phyloP scores from a whole-genome alignment of 2,329 filamentous ascomycete genomes.

The Fusarium abutilonis region DNA sequence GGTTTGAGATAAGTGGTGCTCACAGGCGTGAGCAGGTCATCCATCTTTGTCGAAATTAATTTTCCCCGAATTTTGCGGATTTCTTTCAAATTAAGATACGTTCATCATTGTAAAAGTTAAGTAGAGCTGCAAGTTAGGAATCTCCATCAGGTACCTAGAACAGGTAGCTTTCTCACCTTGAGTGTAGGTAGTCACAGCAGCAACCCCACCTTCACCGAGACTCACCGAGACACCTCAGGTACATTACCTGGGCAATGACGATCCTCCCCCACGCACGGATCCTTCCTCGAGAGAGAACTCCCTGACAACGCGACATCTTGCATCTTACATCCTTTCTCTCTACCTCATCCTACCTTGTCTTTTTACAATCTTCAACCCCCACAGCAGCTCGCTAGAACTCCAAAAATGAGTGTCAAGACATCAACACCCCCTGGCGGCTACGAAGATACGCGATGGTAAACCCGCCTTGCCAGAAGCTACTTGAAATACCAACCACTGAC shows the following conservation, averaged over 20 bases:
- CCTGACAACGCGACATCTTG: slow-evolving; percentile 2
- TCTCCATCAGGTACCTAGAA: no score
- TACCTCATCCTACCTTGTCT: not conserved
- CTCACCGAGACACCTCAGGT: slow-evolving; percentile 44
- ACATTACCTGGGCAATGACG: slow-evolving; percentile 35
- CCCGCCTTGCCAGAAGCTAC: slow-evolving; percentile 21
- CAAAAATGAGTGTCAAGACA: slow-evolving; percentile 43
- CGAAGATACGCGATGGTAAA: slow-evolving; percentile 51
- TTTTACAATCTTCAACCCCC: no score
- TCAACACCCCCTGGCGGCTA: slow-evolving; percentile 32
- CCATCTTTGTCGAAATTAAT: slow-evolving; percentile 55
- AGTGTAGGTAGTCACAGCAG: no score
- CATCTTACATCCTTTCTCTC: slow-evolving; percentile 8
- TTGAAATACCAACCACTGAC: slow-evolving; percentile 15
- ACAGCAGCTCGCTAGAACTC: not conserved
- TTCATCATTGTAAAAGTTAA: not conserved
- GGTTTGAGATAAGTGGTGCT: slow-evolving; percentile 61
- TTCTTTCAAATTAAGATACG: no score
- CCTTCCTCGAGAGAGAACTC: slow-evolving; percentile 19
- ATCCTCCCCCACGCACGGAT: slow-evolving; percentile 38
- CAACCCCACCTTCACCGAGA: slow-evolving; percentile 48
- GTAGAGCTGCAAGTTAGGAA: no score
- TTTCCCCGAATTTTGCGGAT: not conserved
- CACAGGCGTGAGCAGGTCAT: slow-evolving; percentile 64
- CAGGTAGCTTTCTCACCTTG: no score